Evolutionary conservation across 2,329 filamentous ascomycete genomes (phyloP), one percentile per base, ranked within the genome.

Genomic region (Colletotrichum tabaci): DNA sequence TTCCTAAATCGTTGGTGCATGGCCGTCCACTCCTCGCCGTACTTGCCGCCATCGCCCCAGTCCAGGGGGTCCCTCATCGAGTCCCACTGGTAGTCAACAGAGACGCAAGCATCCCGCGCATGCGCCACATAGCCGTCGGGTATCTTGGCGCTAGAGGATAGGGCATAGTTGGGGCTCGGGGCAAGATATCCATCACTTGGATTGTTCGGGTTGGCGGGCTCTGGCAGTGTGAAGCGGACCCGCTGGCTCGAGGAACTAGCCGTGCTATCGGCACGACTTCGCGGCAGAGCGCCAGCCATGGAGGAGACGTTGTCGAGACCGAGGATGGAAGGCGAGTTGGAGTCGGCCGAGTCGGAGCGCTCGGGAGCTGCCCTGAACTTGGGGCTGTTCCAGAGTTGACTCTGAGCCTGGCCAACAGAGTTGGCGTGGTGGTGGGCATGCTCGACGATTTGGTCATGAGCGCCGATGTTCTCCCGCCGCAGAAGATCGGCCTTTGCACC

Each of bases 61-160:
- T 91, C 87, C 53, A 94, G 87, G 0, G 93, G 90, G 3, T 88
- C 84, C 16, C 93, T 89, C 87, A 95, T 96, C 71, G 95, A 98
- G 78, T 99, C 95, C 96, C 96, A 99, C 76, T 96, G 93, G 77
- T 94, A 97, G 81, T 99, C 96, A n/a, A 98, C 88, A 61, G 93
- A 88, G 6, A 94, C 87, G 78, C 95, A 98, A 15, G 92, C 90
- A 79, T 98, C 94, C 73, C 95, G 90, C 10, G 96, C 96, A 82
- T 99, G 96, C 0, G 94, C 90, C 21, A 98, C 93, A 79, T 97
- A 97, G 2, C 96, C 96, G 3, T 90, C 85, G 0, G 96, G 96
- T 69, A 98, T 98, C 9, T 92, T 91, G 55, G 94, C 92, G 9
- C 92, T 92, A 9, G 89, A 87, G 0, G 94, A 96, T 12, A 98